phyloP scores from a whole-genome alignment of 2,329 filamentous ascomycete species.

The Cercospora canescens region DNA sequence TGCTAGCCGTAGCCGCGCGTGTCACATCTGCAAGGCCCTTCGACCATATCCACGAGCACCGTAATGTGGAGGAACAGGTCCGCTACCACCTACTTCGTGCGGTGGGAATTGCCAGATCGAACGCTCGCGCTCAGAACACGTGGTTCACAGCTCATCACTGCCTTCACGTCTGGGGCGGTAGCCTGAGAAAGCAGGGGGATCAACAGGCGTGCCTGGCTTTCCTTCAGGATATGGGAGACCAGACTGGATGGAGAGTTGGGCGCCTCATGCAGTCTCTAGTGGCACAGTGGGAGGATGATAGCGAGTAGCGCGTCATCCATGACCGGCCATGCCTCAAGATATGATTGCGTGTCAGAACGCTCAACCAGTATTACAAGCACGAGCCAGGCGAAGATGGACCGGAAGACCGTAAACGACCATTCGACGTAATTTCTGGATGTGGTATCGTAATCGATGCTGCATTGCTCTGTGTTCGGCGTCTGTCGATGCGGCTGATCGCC shows the following conservation, averaged over 20 bases:
- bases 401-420: neutral
- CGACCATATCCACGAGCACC: conserved; percentile 12
- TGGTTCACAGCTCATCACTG: conserved; percentile 26
- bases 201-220: conserved; percentile 1
- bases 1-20: conserved; percentile 1
- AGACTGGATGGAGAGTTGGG: conserved; percentile 15
- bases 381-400: neutral
- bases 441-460: neutral
- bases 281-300: conserved; percentile 18
- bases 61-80: conserved; percentile 8
- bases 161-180: conserved; percentile 20
- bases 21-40: neutral
- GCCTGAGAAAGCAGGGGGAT: conserved; percentile 11
- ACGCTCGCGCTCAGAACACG: conserved; percentile 19
- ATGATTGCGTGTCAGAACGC: neutral
- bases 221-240: neutral
- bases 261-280: conserved; percentile 11
- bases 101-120: conserved; percentile 20
- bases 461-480: neutral
- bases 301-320: too few relatives aligned
- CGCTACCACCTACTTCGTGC: conserved; percentile 16
- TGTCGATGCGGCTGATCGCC: neutral
- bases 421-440: neutral
- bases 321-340: too few relatives aligned
- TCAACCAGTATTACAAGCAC: neutral